Evolutionary conservation across 129 eudicot species (phyloP), one percentile per base, ranked within the genome.

Genomic region (Scalesia atractyloides): DNA sequence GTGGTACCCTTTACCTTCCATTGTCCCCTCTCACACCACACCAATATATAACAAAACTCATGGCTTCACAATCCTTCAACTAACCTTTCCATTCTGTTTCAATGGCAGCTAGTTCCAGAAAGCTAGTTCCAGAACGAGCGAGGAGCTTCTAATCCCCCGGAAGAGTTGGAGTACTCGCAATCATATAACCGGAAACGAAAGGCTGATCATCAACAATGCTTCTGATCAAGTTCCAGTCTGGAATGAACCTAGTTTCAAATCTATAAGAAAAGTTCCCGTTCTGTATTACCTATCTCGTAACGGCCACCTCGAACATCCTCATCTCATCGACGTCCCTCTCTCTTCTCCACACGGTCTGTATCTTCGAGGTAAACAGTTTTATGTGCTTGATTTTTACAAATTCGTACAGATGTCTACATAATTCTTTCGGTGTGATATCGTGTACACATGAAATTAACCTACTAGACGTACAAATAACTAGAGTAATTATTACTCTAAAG

Each of bases 281-380:
- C 44, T 89, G 19, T 89, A 89, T 66, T 89, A 87, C 75, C 71
- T 89, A 36, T 78, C 86, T 19, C 52, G 85, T 13, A 87, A 87
- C 41, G 84, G 93, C 4, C 90, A 84, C 44, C 88, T 86, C 24
- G 88, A 89, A 34, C 96, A 89, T 79, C 96, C 96, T 19, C 96
- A 89, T 82, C 86, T 89, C 56, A 79, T 89, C 72, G 82, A 89
- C 10, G 87, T 89, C 17, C 81, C 88, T 19, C 82, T 86, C 59
- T 86, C 52, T 20, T 83, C 68, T 30, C 52, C 81, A 33, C 67
- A 72, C 19, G 90, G 87, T 34, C 86, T 89, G 41, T 80, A 74
- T 76, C 83, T 89, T 30, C 78, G 70, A 86, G 96, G 96, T 89
- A 82, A 33, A 11, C 7, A 3, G 41, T 71, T 62, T 16, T 69